Percentiles rank a stretch among this genome's conserved stretches.
Conservation (phyloP, 1,284 basidiomycete genomes). For the Ceratobasidium sp. region DNA sequence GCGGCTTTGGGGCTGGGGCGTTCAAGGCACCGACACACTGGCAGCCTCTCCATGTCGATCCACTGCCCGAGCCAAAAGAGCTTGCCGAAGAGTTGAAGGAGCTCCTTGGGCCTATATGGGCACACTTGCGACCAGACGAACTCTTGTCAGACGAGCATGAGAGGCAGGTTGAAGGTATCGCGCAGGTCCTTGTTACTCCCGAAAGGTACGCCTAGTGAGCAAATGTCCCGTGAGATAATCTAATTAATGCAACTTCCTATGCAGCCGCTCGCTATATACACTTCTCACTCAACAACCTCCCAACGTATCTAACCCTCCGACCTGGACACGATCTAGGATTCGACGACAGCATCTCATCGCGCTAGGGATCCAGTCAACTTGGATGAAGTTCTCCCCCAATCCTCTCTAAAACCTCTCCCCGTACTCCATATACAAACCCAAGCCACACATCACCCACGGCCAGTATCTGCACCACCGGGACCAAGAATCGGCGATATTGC, state of each 20-base stretch:
- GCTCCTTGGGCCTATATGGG: slow-evolving; percentile 72
- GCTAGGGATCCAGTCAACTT: slow-evolving; percentile 92
- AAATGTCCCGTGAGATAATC: slow-evolving; percentile 39
- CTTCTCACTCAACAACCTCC: slow-evolving; percentile 25
- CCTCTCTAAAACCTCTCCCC: slow-evolving; percentile 73
- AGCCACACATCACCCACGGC: slow-evolving; percentile 51
- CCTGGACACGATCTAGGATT: slow-evolving; percentile 89
- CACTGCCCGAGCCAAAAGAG: slow-evolving; percentile 63
- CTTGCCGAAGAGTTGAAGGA: slow-evolving; percentile 68
- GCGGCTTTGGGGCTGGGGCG: slow-evolving; percentile 37
- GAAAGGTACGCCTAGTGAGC: slow-evolving; percentile 63
- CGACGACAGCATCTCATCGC: slow-evolving; percentile 87
- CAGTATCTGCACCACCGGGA: slow-evolving; percentile 76
- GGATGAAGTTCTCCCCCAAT: slow-evolving; percentile 84
- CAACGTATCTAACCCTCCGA: slow-evolving; percentile 60
- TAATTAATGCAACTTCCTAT: slow-evolving; percentile 43
- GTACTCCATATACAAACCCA: slow-evolving; percentile 78
- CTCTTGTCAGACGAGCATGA: slow-evolving; percentile 73
- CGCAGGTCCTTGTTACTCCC: slow-evolving; percentile 74
- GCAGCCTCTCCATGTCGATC: slow-evolving; percentile 69
- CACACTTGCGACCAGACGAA: slow-evolving; percentile 55
- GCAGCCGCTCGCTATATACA: slow-evolving; percentile 40
- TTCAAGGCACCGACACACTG: slow-evolving; percentile 52
- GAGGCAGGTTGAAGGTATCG: slow-evolving; percentile 77
- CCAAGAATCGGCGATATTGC: slow-evolving; percentile 50